Evolutionary conservation across 768 basidiomycete genomes (phyloP).

Genomic region (Gloeostereum incarnatum): DNA sequence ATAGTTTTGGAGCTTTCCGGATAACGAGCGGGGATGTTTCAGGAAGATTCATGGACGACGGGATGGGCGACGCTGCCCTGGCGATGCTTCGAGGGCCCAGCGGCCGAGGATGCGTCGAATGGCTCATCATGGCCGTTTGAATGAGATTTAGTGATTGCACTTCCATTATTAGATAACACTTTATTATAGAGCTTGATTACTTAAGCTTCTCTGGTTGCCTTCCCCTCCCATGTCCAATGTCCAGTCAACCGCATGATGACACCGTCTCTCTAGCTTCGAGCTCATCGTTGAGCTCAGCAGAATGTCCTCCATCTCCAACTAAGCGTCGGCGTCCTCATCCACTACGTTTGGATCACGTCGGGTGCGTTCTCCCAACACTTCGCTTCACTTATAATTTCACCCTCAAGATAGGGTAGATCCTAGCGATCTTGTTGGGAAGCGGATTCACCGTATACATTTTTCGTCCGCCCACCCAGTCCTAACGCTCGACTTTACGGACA

Average conservation of each 20-base stretch:
- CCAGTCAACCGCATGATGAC: slow-evolving; percentile 5
- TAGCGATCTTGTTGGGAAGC: slow-evolving; percentile 31
- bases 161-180: neutral
- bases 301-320: slow-evolving; percentile 8
- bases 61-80: slow-evolving; percentile 10
- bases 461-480: slow-evolving; percentile 35
- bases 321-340: slow-evolving; percentile 22
- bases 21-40: slow-evolving; percentile 20
- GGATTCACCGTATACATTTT: slow-evolving; percentile 26
- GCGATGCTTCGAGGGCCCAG: slow-evolving; percentile 22
- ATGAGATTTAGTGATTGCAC: neutral
- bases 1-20: slow-evolving; percentile 15
- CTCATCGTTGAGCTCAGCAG: slow-evolving; percentile 10
- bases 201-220: neutral
- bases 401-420: slow-evolving; percentile 27
- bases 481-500: slow-evolving; percentile 37
- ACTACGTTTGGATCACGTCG: slow-evolving; percentile 21
- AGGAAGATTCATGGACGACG: slow-evolving; percentile 13
- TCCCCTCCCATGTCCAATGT: slow-evolving; percentile 5
- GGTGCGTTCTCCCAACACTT: slow-evolving; percentile 12
- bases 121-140: slow-evolving; percentile 18
- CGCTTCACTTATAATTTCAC: slow-evolving; percentile 2
- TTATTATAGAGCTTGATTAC: no score
- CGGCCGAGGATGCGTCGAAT: slow-evolving; percentile 14
- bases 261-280: slow-evolving; percentile 6